phyloP scores from a whole-genome alignment of 441 rosid species.

The Gossypium gossypioides region DNA sequence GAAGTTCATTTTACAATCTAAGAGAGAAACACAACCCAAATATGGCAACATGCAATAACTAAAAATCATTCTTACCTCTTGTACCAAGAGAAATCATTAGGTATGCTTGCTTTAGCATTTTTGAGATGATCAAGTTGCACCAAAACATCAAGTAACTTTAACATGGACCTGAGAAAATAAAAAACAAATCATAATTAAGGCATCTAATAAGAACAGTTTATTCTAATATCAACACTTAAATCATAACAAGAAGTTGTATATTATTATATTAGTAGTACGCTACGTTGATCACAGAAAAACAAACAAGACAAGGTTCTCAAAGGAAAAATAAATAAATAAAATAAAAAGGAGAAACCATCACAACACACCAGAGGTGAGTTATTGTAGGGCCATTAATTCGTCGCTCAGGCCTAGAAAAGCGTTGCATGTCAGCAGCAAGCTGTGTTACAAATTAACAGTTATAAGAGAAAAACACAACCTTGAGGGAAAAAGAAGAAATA shows the following conservation, averaged over 20 bases:
- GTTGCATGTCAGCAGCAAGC: conserved; percentile 99
- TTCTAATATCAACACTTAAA: neutral
- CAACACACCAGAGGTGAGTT: conserved; percentile 78
- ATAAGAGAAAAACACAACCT: conserved; percentile 5
- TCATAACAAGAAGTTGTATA: neutral
- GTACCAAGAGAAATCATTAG: conserved; percentile 99
- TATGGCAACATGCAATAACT: conserved; percentile 6
- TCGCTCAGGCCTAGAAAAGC: conserved; percentile 95
- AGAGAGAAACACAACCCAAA: neutral
- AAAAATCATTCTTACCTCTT: conserved; percentile 53
- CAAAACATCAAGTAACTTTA: conserved; percentile 87
- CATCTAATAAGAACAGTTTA: neutral
- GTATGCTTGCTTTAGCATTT: conserved; percentile 98
- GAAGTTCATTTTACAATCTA: neutral
- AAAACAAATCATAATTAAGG: conserved; percentile 6
- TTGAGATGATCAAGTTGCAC: conserved; percentile 99
- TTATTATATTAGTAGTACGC: conserved; percentile 7
- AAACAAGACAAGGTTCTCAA: conserved; percentile 8
- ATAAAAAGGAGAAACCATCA: neutral
- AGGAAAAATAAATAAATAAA: neutral
- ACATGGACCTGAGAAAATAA: conserved; percentile 67
- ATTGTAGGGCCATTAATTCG: conserved; percentile 95
- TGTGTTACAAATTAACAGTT: conserved; percentile 34
- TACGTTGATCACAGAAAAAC: conserved; percentile 1
- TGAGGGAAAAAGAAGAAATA: neutral